Conservation (phyloP, 2,329 filamentous ascomycete species). For the Sporothrix protearum region DNA sequence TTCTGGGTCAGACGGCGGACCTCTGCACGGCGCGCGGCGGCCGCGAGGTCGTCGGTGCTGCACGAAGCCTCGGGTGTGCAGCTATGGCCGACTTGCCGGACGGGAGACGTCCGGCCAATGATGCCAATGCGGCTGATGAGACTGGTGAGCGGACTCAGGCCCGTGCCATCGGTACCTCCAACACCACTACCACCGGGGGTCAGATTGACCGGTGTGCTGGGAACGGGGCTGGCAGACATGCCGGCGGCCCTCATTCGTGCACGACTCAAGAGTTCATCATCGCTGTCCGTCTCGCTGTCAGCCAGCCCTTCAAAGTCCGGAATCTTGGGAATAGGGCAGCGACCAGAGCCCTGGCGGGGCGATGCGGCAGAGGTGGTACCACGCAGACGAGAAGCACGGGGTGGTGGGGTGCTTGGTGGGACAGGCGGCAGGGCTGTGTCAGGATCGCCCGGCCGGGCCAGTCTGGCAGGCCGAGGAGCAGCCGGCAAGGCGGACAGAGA, state of each 20-base stretch:
- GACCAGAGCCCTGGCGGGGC: background rate
- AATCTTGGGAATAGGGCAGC: slow-evolving; percentile 21
- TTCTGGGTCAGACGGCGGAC: slow-evolving; percentile 53
- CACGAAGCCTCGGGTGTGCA: slow-evolving; percentile 43
- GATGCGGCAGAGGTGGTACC: background rate
- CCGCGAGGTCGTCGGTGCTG: slow-evolving; percentile 47
- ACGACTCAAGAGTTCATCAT: slow-evolving; percentile 35
- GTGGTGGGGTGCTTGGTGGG: background rate
- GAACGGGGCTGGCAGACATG: background rate
- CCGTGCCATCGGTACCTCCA: background rate
- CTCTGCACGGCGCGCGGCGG: slow-evolving; percentile 52
- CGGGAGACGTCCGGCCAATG: slow-evolving; percentile 47
- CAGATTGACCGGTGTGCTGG: slow-evolving; percentile 7
- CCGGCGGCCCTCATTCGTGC: background rate
- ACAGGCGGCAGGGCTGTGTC: background rate
- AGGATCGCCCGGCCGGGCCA: background rate
- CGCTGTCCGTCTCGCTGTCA: slow-evolving; percentile 42
- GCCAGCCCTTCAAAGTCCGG: slow-evolving; percentile 30
- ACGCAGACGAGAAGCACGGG: background rate
- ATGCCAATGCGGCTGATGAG: slow-evolving; percentile 46
- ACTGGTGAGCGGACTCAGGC: slow-evolving; percentile 40
- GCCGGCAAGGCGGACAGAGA: slow-evolving; percentile 5
- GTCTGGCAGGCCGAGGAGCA: slow-evolving; percentile 8
- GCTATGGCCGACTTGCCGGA: slow-evolving; percentile 41
- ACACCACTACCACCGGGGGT: background rate